Evolutionary conservation across 352 stramenopile genomes (phyloP), one percentile per base, ranked within the genome.

Genomic region (Pythium folliculosum): DNA sequence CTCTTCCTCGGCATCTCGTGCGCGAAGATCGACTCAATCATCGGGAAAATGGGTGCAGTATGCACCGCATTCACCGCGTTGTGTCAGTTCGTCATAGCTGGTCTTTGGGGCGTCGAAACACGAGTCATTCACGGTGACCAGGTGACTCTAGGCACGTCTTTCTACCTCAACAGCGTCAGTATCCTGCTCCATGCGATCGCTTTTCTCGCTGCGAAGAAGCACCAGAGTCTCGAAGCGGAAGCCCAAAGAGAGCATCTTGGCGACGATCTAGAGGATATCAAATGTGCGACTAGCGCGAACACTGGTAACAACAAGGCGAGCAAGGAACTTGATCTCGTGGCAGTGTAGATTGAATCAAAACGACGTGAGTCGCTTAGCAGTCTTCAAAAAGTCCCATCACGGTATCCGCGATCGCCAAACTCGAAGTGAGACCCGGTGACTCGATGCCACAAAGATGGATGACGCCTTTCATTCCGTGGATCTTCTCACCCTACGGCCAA

Each of bases 401-500:
- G 32, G 76, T 69, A 22, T 98, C 84, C 3, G 82, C 91, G 25
- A 98, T 90, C 5, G 89, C 85, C 2, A 98, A 77, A 7, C 81
- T 94, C 14, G 89, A 81, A 1, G 92, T 98, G 76, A 97, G 76
- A n/a, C 97, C 97, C 12, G 97, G 97, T 21, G 94, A 99, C 70
- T 99, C 97, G 40, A 99, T 98, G 27, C 97, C 97, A 27, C 96
- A 95, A 37, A 98, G 74, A 69, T 98, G 90, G 51, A 98, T 81
- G 14, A 98, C 80, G 22, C 90, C 89, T 52, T 65, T 78, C 0
- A 97, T 69, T 13, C 89, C 88, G 67, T 98, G 95, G 5, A 68
- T 66, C 19, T 77, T 65, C 13, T 77, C 63, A 55, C 82, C 81
- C 70, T 94, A 72, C 35, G 53, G 5, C 17, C 12, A 64, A 37